Conservation (phyloP, 2,329 filamentous ascomycete genomes). For the Hypoxylon sp. region DNA sequence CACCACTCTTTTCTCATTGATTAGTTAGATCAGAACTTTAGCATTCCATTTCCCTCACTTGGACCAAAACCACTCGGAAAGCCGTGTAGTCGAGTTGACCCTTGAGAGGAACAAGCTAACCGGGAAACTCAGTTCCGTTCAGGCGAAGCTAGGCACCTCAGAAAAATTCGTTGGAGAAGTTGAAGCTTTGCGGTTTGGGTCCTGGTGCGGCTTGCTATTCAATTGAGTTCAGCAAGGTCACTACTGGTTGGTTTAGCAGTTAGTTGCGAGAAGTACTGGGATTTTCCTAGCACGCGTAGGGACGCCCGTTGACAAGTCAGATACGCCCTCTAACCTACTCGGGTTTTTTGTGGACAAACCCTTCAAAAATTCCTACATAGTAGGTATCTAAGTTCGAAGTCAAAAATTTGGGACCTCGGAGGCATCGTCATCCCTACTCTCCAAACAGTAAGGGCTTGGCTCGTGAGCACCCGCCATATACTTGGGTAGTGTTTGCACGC, state of each 20-base stretch:
- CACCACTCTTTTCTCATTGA: slow-evolving; percentile 4
- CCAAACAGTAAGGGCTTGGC: slow-evolving; percentile 45
- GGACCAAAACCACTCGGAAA: slow-evolving; percentile 5
- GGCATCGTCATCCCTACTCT: slow-evolving; percentile 50
- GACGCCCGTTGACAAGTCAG: slow-evolving; percentile 52
- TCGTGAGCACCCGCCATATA: slow-evolving; percentile 46
- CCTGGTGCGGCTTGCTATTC: slow-evolving; percentile 59
- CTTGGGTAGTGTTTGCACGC: slow-evolving; percentile 47
- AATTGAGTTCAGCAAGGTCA: slow-evolving; percentile 57
- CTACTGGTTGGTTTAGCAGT: slow-evolving; percentile 58
- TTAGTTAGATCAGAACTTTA: background rate
- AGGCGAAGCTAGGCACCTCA: slow-evolving; percentile 36
- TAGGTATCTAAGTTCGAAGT: slow-evolving; percentile 44
- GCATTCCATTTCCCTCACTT: slow-evolving; percentile 2
- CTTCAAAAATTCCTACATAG: slow-evolving; percentile 40
- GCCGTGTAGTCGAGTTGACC: slow-evolving; percentile 14
- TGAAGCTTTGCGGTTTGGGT: slow-evolving; percentile 41
- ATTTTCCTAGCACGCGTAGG: slow-evolving; percentile 56
- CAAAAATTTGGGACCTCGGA: slow-evolving; percentile 49
- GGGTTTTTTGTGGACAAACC: slow-evolving; percentile 47
- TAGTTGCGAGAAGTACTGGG: slow-evolving; percentile 56
- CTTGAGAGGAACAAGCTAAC: slow-evolving; percentile 30
- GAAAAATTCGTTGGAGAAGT: slow-evolving; percentile 67
- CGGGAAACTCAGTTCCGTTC: slow-evolving; percentile 33
- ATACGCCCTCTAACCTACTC: slow-evolving; percentile 48